Base-by-base conservation (phyloP, 495 filamentous ascomycete species). In the Podospora bellae-mahoneyi region DNA sequence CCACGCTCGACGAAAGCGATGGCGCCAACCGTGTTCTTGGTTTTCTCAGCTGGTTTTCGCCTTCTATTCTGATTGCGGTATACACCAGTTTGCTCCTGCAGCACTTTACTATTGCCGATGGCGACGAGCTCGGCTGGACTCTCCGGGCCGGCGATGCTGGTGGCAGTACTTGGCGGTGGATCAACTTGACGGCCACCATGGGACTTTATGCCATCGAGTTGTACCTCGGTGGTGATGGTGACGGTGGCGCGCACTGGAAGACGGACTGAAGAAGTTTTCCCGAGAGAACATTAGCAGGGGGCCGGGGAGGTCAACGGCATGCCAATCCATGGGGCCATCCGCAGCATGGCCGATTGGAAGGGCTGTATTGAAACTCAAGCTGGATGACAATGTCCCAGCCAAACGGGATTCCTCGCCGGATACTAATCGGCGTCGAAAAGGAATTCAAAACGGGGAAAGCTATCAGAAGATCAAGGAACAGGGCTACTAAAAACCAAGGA, bases 71-170 rank as follows among this genome's bases (percentile, higher is more conserved):
- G 15, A 91, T 99, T 59, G 89, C 94, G 2, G 93, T 97, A 27
- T 99, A 99, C 75, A 99, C 95, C n/a, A 97, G 93, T 77, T 83
- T 99, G 16, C 77, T 99, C 32, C 90, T 99, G 84, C 94, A 97
- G 78, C 95, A 99, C 77, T 97, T 99, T 72, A 90, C 91, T 16
- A 86, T 87, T 4, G 87, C 87, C 9, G 92, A 84, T 60, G 81
- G 75, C 55, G 90, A 87, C 26, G 92, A 94, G 69, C 69, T 70
- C n/a, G 96, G 92, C 87, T 97, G 92, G 92, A 93, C 87, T 48
- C 76, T 86, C 66, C 90, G 93, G 73, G 91, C 89, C 19, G 89
- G 88, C 1, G 89, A 90, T 65, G 87, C 88, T 16, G 93, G 92
- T 10, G 91, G 92, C 1, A 94, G 95, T 73, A 82, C 93, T 2